Evolutionary conservation across 2,329 filamentous ascomycete genomes (phyloP).

Genomic region (Remersonia thermophila): DNA sequence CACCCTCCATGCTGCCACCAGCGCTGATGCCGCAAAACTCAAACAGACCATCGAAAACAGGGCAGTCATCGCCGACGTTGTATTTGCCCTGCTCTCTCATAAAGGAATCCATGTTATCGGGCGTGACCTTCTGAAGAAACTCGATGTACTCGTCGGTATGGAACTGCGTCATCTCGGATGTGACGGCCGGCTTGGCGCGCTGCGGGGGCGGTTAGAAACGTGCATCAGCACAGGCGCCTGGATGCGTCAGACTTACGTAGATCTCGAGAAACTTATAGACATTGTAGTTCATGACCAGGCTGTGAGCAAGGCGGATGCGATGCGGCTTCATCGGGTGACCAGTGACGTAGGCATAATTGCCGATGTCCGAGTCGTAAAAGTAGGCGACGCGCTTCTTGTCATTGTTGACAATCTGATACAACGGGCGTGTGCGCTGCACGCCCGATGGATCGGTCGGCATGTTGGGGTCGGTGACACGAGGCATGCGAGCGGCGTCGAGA

Average conservation of each 20-base stretch:
- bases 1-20: conserved; percentile 87
- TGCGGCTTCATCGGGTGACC: conserved; percentile 99
- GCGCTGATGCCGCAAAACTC: conserved; percentile 93
- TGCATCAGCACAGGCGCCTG: background rate
- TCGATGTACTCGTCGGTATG: conserved; percentile 94
- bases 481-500: background rate
- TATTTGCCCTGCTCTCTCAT: conserved; percentile 84
- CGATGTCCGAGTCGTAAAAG: conserved; percentile 97
- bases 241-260: conserved; percentile 51
- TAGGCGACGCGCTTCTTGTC: conserved; percentile 76
- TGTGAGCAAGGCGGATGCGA: conserved; percentile 86
- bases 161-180: conserved; percentile 85
- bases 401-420: conserved; percentile 32
- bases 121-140: conserved; percentile 87
- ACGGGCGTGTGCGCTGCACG: conserved; percentile 32
- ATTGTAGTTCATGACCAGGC: conserved; percentile 90
- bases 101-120: conserved; percentile 95
- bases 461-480: conserved; percentile 10
- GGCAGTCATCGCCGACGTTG: conserved; percentile 93
- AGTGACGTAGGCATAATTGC: conserved; percentile 94
- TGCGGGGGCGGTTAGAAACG: conserved; percentile 24
- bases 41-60: conserved; percentile 95
- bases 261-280: conserved; percentile 95
- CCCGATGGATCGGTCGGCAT: conserved; percentile 23
- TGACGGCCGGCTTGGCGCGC: conserved; percentile 76